These are phyloP conservation scores for Nicotiana rustica DNA, from an alignment of 305 asterid genomes.

Conservation along the genomic window DNA sequence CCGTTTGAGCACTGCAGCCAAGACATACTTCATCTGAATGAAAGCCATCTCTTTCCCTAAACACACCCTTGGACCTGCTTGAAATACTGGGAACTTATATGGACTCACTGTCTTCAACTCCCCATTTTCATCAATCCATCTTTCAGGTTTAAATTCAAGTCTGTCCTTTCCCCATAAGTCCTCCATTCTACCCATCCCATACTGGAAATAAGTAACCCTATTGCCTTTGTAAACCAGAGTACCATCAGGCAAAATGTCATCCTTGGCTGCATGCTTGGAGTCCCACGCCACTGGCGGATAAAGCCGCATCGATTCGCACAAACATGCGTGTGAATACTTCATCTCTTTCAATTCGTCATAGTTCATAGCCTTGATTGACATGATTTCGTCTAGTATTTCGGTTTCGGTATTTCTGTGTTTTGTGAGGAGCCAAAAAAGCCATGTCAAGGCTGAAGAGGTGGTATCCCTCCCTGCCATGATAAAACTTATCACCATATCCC, in stretches of 20 bases:
- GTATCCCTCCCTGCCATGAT: slow-evolving; percentile 81
- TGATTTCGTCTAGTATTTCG: neutral
- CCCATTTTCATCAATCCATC: slow-evolving; percentile 59
- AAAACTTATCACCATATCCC: slow-evolving; percentile 69
- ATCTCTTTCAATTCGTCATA: slow-evolving; percentile 37
- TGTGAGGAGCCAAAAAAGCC: slow-evolving; percentile 65
- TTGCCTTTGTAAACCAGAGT: slow-evolving; percentile 55
- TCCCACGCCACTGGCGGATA: slow-evolving; percentile 52
- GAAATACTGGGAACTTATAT: slow-evolving; percentile 67
- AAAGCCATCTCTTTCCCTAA: slow-evolving; percentile 49
- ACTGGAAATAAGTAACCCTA: slow-evolving; percentile 70
- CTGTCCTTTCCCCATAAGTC: slow-evolving; percentile 67
- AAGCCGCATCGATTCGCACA: slow-evolving; percentile 70
- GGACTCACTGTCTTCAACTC: slow-evolving; percentile 53
- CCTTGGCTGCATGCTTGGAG: slow-evolving; percentile 46
- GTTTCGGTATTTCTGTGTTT: slow-evolving; percentile 48
- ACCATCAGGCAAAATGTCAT: slow-evolving; percentile 65
- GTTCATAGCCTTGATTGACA: neutral
- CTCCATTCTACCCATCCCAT: slow-evolving; percentile 77
- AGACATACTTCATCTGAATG: slow-evolving; percentile 63
- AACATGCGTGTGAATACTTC: slow-evolving; percentile 58
- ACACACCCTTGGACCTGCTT: slow-evolving; percentile 73
- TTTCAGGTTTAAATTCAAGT: slow-evolving; percentile 61
- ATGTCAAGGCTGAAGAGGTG: slow-evolving; percentile 75
- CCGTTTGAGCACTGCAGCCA: slow-evolving; percentile 54